Conservation (phyloP, 495 filamentous ascomycete species). For the Penicillium pulvis region DNA sequence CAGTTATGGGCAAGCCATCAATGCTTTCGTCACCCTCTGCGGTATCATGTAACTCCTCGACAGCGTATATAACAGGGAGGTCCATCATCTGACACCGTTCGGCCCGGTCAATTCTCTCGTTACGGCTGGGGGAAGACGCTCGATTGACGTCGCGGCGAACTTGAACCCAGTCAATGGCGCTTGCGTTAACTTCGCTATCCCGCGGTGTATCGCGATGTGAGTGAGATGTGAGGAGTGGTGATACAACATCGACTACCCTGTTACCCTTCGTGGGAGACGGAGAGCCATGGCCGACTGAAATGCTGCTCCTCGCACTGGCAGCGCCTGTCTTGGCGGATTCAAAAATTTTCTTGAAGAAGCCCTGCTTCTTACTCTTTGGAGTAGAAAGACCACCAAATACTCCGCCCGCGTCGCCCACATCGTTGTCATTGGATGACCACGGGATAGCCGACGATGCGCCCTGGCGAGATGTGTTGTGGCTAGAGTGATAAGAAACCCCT, state of each 20-base stretch:
- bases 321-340: conserved; percentile 93
- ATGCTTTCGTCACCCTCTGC: conserved; percentile 90
- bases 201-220: conserved; percentile 53
- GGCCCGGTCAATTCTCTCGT: conserved; percentile 81
- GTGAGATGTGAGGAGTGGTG: conserved; percentile 34
- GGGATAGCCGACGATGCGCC: conserved; percentile 49
- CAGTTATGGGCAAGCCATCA: conserved; percentile 78
- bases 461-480: conserved; percentile 68
- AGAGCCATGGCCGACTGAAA: conserved; percentile 63
- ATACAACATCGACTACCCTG: conserved; percentile 38
- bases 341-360: conserved; percentile 95
- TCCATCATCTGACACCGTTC: conserved; percentile 96
- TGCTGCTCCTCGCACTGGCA: conserved; percentile 83
- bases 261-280: conserved; percentile 51
- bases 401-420: conserved; percentile 49
- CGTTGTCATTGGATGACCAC: conserved; percentile 41
- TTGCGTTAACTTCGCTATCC: conserved; percentile 66
- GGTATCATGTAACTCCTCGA: conserved; percentile 82
- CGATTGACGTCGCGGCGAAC: conserved; percentile 93
- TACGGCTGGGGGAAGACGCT: conserved; percentile 86
- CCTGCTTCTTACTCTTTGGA: conserved; percentile 87
- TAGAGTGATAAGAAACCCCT: conserved; percentile 81
- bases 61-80: conserved; percentile 79
- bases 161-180: conserved; percentile 86
- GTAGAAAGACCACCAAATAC: conserved; percentile 79